A percentile compares a stretch with the other conserved stretches of the same genome.
These are phyloP conservation scores for Parastagonospora nodorum DNA, from an alignment of 2,329 filamentous ascomycete genomes.

Conservation along the genomic window DNA sequence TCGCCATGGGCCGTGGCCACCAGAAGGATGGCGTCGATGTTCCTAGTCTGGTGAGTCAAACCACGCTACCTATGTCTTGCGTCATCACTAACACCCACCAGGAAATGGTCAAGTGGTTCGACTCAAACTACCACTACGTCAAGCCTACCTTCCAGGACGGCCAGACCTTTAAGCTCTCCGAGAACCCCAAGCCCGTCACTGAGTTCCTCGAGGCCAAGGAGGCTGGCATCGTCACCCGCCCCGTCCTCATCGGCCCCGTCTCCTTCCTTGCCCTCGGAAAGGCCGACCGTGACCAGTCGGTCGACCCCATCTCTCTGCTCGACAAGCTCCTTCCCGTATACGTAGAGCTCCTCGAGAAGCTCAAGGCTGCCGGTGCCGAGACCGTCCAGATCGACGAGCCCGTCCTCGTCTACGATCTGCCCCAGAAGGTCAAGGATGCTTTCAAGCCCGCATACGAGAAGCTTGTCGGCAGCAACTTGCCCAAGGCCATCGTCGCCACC, in stretches of 20 bases:
- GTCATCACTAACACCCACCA: slow-evolving; percentile 38
- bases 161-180: slow-evolving; percentile 90
- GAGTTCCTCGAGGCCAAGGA: slow-evolving; percentile 99
- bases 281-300: slow-evolving; percentile 92
- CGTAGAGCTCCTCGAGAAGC: slow-evolving; percentile 86
- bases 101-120: slow-evolving; percentile 99
- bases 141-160: slow-evolving; percentile 97
- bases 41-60: slow-evolving; percentile 68
- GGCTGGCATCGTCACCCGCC: slow-evolving; percentile 88
- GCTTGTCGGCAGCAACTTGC: slow-evolving; percentile 78
- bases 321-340: slow-evolving; percentile 94
- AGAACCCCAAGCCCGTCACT: slow-evolving; percentile 87
- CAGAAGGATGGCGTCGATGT: slow-evolving; percentile 95
- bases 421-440: slow-evolving; percentile 86
- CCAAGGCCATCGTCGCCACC: slow-evolving; percentile 88
- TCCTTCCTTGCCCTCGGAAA: slow-evolving; percentile 98
- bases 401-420: slow-evolving; percentile 91
- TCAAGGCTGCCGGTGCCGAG: slow-evolving; percentile 96
- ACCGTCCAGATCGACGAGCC: slow-evolving; percentile 99
- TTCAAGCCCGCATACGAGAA: slow-evolving; percentile 99
- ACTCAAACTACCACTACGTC: slow-evolving; percentile 99
- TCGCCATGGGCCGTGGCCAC: slow-evolving; percentile 98
- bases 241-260: slow-evolving; percentile 92
- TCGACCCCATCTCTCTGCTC: slow-evolving; percentile 91
- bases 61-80: not conserved